Percentiles rank a stretch among this genome's conserved stretches.
Conservation (phyloP, 2,329 filamentous ascomycete genomes). For the Davidsoniella virescens region DNA sequence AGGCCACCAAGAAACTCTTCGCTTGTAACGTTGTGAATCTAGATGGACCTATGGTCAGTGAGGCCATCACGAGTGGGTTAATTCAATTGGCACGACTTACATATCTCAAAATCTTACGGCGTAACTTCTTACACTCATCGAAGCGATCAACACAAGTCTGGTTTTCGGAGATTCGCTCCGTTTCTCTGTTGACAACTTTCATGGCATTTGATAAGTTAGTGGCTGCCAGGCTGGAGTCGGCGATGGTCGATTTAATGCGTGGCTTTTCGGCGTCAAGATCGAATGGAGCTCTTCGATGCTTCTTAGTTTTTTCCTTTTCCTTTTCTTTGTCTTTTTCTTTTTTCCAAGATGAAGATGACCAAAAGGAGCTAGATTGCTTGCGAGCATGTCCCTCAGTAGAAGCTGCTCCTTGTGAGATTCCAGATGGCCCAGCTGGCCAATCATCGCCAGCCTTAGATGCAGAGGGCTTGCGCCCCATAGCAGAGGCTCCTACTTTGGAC, state of each 20-base stretch:
- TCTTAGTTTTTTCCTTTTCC: slow-evolving; percentile 32
- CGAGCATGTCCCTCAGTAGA: slow-evolving; percentile 17
- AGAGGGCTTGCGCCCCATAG: not conserved
- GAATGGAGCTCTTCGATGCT: slow-evolving; percentile 49
- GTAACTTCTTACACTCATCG: slow-evolving; percentile 70
- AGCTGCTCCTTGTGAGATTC: slow-evolving; percentile 5
- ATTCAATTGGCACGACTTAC: slow-evolving; percentile 25
- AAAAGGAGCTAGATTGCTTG: slow-evolving; percentile 26
- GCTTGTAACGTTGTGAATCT: slow-evolving; percentile 78
- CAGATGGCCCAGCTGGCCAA: slow-evolving; percentile 13
- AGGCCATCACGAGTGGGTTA: not conserved
- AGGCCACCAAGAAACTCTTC: slow-evolving; percentile 86
- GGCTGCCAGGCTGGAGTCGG: slow-evolving; percentile 75
- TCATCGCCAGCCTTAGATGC: not conserved
- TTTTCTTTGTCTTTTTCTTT: slow-evolving; percentile 33
- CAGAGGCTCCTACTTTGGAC: slow-evolving; percentile 13
- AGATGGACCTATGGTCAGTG: not conserved
- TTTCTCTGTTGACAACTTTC: slow-evolving; percentile 80
- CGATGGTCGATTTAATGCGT: slow-evolving; percentile 73
- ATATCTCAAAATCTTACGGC: slow-evolving; percentile 74
- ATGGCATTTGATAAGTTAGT: slow-evolving; percentile 79
- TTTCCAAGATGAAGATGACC: slow-evolving; percentile 19
- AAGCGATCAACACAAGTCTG: slow-evolving; percentile 58
- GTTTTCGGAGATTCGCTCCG: slow-evolving; percentile 76
- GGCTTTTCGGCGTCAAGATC: slow-evolving; percentile 78